Conservation (phyloP, 1,284 basidiomycete genomes). For the Meripilus lineatus region DNA sequence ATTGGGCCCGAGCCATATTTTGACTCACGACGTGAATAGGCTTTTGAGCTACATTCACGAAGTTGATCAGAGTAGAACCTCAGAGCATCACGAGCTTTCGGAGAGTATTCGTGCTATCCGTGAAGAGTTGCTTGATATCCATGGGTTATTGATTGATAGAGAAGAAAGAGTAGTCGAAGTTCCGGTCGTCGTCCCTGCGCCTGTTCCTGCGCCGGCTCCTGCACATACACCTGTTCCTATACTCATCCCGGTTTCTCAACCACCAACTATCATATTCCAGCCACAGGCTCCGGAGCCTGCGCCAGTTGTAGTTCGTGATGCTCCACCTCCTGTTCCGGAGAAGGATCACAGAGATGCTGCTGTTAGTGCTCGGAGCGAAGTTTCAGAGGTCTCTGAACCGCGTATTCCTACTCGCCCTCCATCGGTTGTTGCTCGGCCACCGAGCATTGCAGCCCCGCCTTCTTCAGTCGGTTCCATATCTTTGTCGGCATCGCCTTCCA, state of each 20-base stretch:
- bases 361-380: constrained; percentile 30
- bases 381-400: constrained; percentile 20
- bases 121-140: constrained; percentile 55
- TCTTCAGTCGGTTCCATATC: no score
- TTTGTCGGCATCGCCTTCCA: no score
- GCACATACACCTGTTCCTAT: not conserved
- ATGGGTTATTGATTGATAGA: no score
- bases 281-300: constrained; percentile 3
- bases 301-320: not conserved
- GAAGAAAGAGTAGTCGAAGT: no score
- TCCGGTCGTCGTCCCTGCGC: no score
- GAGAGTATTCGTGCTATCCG: constrained; percentile 58
- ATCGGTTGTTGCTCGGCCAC: no score
- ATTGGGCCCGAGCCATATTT: constrained; percentile 35
- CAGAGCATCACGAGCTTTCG: constrained; percentile 56
- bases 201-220: no score
- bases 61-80: constrained; percentile 50
- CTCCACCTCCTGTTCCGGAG: constrained; percentile 34
- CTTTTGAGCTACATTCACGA: constrained; percentile 62
- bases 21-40: constrained; percentile 62
- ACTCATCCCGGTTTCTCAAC: no score
- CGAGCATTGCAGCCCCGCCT: not conserved
- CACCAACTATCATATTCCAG: no score
- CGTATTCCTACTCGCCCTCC: constrained; percentile 21
- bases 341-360: constrained; percentile 39